Conservation (phyloP, 1,284 basidiomycete genomes). For the Porogramme epimiltina region DNA sequence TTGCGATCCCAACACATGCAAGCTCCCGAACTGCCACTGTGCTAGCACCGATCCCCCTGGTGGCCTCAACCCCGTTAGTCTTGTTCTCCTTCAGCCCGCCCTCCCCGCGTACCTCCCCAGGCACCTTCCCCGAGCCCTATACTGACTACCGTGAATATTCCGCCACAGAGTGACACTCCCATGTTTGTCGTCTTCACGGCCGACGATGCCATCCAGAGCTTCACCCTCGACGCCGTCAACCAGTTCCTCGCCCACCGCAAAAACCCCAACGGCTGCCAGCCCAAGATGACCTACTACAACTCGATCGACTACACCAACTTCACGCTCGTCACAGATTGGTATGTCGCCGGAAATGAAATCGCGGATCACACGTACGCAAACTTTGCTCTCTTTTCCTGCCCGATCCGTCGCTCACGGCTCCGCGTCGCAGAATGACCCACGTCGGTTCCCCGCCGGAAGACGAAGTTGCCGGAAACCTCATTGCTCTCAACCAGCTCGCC, state of each 20-base stretch:
- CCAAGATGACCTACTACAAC: constrained; percentile 77
- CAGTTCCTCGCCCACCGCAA: constrained; percentile 77
- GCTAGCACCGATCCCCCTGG: constrained; percentile 74
- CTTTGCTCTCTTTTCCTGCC: not conserved
- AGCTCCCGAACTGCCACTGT: constrained; percentile 72
- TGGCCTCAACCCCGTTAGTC: constrained; percentile 60
- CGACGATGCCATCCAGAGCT: constrained; percentile 75
- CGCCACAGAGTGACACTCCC: constrained; percentile 58
- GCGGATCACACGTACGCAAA: constrained; percentile 78
- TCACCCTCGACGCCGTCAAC: constrained; percentile 71
- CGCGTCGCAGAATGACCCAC: constrained; percentile 71
- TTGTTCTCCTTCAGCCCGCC: constrained; percentile 3
- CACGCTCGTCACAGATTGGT: constrained; percentile 84
- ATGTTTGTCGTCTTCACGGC: constrained; percentile 75
- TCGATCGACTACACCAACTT: constrained; percentile 80
- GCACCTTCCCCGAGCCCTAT: not conserved
- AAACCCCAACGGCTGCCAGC: constrained; percentile 82
- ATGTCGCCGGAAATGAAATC: constrained; percentile 83
- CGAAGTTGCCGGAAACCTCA: constrained; percentile 80
- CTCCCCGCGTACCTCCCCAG: constrained; percentile 8
- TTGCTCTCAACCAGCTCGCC: constrained; percentile 78
- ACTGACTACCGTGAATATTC: not conserved
- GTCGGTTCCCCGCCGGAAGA: constrained; percentile 61
- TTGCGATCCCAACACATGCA: constrained; percentile 66
- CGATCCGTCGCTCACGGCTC: not conserved